These are phyloP conservation scores for Patellaria atrata DNA, from an alignment of 495 filamentous ascomycete species.

Conservation along the genomic window DNA sequence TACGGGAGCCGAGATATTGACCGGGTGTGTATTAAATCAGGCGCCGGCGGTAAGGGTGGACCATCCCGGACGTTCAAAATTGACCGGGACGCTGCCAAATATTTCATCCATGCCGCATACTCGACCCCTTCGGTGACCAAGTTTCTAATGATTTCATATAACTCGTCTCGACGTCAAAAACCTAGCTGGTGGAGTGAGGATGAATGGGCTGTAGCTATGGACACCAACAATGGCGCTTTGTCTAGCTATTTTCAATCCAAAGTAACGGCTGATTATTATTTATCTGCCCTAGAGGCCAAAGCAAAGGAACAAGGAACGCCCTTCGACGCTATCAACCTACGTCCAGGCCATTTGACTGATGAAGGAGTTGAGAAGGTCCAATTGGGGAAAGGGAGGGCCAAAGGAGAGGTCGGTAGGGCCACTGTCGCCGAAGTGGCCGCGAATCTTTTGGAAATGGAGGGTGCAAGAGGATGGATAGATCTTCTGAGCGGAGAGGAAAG, in stretches of 20 bases:
- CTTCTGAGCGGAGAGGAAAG: slow-evolving; percentile 43
- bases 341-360: slow-evolving; percentile 51
- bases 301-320: slow-evolving; percentile 17
- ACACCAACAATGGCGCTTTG: slow-evolving; percentile 39
- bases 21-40: too few relatives aligned
- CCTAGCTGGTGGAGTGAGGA: slow-evolving; percentile 57
- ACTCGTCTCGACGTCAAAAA: slow-evolving; percentile 40
- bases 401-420: slow-evolving; percentile 44
- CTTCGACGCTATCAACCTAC: slow-evolving; percentile 52
- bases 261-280: slow-evolving; percentile 55
- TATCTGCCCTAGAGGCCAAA: slow-evolving; percentile 35
- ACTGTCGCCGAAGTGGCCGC: slow-evolving; percentile 59
- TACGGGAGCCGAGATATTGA: neutral
- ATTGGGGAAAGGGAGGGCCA: slow-evolving; percentile 46
- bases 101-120: slow-evolving; percentile 54
- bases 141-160: slow-evolving; percentile 61
- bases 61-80: slow-evolving; percentile 41
- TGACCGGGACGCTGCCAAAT: slow-evolving; percentile 47
- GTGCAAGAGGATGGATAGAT: slow-evolving; percentile 48
- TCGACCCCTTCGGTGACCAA: slow-evolving; percentile 44
- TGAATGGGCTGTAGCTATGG: slow-evolving; percentile 36
- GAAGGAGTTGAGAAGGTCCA: slow-evolving; percentile 41
- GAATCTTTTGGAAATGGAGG: slow-evolving; percentile 44
- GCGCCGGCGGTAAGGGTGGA: slow-evolving; percentile 65
- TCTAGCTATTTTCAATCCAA: slow-evolving; percentile 61